Evolutionary conservation across 495 filamentous ascomycete genomes (phyloP).

Genomic region (Penicillium turbatum): DNA sequence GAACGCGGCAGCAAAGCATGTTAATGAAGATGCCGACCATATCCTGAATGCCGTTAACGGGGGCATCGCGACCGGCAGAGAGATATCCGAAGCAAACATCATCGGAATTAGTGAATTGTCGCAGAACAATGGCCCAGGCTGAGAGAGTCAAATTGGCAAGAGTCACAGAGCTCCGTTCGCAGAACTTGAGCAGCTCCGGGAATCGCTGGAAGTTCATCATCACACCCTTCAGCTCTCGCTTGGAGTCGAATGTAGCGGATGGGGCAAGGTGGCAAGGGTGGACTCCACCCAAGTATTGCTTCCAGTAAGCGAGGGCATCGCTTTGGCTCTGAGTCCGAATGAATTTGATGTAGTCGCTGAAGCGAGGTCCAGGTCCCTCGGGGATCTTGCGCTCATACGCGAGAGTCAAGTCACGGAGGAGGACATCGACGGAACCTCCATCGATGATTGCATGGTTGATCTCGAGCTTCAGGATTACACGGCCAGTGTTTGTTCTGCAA

Average conservation of each 20-base stretch:
- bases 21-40: slow-evolving; percentile 55
- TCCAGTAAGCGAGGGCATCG: slow-evolving; percentile 48
- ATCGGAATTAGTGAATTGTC: slow-evolving; percentile 46
- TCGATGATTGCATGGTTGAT: slow-evolving; percentile 55
- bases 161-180: slow-evolving; percentile 44
- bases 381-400: slow-evolving; percentile 43
- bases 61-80: slow-evolving; percentile 46
- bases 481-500: slow-evolving; percentile 36
- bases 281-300: slow-evolving; percentile 27
- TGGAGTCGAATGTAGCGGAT: slow-evolving; percentile 2
- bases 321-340: slow-evolving; percentile 32
- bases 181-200: slow-evolving; percentile 42
- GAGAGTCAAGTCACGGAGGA: slow-evolving; percentile 39
- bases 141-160: slow-evolving; percentile 50
- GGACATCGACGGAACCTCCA: slow-evolving; percentile 38
- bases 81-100: slow-evolving; percentile 58
- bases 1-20: slow-evolving; percentile 51
- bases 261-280: slow-evolving; percentile 24
- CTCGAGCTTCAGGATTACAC: slow-evolving; percentile 48
- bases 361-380: slow-evolving; percentile 43
- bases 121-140: slow-evolving; percentile 55
- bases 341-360: slow-evolving; percentile 54
- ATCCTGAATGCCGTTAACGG: slow-evolving; percentile 48
- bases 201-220: slow-evolving; percentile 37
- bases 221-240: slow-evolving; percentile 28